Evolutionary conservation across 768 basidiomycete species (phyloP).

Genomic region (Saitozyma podzolica): DNA sequence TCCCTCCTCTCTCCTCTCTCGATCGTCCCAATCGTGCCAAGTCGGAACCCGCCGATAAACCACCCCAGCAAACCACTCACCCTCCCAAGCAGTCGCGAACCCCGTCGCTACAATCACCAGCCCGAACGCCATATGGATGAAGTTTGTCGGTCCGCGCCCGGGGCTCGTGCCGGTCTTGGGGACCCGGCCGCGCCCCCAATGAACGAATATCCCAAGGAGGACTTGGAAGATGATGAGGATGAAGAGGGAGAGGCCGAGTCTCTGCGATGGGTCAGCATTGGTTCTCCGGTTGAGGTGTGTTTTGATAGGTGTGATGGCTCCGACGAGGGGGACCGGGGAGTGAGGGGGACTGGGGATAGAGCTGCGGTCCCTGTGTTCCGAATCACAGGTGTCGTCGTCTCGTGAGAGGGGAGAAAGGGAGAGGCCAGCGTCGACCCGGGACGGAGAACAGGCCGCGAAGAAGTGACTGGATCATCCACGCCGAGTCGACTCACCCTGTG

Average conservation of each 20-base stretch:
- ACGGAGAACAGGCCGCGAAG: too few species aligned
- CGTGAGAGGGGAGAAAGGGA: not conserved
- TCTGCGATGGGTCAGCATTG: constrained; percentile 50
- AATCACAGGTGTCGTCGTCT: not conserved
- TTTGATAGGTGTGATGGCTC: too few species aligned
- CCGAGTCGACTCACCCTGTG: constrained; percentile 14
- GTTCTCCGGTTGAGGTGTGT: not conserved
- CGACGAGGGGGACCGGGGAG: too few species aligned
- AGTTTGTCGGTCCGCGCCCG: constrained; percentile 57
- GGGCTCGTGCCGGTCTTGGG: constrained; percentile 51
- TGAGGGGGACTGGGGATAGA: too few species aligned
- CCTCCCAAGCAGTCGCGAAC: constrained; percentile 32
- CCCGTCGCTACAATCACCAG: constrained; percentile 59
- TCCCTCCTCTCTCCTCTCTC: too few species aligned
- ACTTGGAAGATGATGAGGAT: constrained; percentile 60
- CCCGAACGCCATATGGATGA: constrained; percentile 62
- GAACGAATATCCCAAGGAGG: constrained; percentile 59
- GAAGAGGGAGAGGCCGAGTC: constrained; percentile 60
- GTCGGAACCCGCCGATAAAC: constrained; percentile 28
- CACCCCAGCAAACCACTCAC: constrained; percentile 56
- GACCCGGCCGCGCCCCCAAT: constrained; percentile 46
- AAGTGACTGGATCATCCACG: not conserved
- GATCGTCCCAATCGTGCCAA: too few species aligned
- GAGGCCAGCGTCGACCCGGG: too few species aligned
- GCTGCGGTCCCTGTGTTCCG: too few species aligned